A percentile compares a stretch with the other conserved stretches of the same genome.
Evolutionary conservation across 257 asterid species (phyloP).

Genomic region (Striga asiatica): DNA sequence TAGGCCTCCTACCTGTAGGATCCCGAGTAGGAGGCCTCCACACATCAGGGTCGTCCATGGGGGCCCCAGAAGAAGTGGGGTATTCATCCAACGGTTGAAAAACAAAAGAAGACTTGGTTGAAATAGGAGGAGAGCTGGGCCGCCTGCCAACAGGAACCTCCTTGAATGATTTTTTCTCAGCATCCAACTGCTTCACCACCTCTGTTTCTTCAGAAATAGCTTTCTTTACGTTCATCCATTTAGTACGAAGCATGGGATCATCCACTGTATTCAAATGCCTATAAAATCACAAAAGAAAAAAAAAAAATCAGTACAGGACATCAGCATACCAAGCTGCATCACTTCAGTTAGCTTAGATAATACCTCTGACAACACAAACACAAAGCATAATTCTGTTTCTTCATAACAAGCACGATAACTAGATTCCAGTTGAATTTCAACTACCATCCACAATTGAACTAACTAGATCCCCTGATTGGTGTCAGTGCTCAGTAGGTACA

Average conservation of each 20-base stretch:
- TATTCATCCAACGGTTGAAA: conserved; percentile 93
- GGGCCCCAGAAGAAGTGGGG: conserved; percentile 69
- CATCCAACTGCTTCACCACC: conserved; percentile 89
- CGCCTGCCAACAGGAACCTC: conserved; percentile 66
- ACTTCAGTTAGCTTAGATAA: neutral
- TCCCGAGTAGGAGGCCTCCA: conserved; percentile 99
- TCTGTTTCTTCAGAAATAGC: conserved; percentile 92
- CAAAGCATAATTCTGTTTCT: too few relatives aligned
- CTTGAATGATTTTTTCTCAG: conserved; percentile 80
- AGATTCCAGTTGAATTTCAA: too few relatives aligned
- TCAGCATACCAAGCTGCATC: conserved; percentile 1
- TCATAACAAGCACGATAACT: too few relatives aligned
- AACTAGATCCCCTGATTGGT: conserved; percentile 4
- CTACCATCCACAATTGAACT: neutral
- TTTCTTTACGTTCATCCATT: conserved; percentile 93
- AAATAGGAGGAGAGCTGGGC: conserved; percentile 85
- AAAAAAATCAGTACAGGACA: neutral
- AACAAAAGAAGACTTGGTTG: conserved; percentile 72
- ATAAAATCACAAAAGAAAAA: neutral
- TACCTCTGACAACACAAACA: neutral
- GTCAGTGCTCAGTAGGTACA: conserved; percentile 6
- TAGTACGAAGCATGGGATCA: conserved; percentile 72
- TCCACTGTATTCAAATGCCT: conserved; percentile 87
- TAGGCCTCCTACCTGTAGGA: conserved; percentile 50
- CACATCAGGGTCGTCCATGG: conserved; percentile 98